A percentile compares a stretch with the other conserved stretches of the same genome.
Evolutionary conservation across 352 stramenopile genomes (phyloP).

Genomic region (Phytophthora macrochlamydospora): DNA sequence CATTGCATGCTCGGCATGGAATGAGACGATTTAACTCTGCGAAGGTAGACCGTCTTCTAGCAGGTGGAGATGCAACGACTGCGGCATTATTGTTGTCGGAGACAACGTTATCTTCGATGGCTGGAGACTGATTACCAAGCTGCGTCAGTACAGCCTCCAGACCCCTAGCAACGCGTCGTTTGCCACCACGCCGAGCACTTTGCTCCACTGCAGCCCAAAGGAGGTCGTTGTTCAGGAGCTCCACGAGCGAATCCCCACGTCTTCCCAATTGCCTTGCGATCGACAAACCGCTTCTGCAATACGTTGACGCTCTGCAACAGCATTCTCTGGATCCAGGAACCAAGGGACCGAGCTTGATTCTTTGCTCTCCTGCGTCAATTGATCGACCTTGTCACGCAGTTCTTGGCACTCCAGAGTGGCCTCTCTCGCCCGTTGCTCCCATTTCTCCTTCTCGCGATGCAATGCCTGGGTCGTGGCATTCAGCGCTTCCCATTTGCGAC

Average conservation of each 20-base stretch:
- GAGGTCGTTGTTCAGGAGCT: constrained; percentile 71
- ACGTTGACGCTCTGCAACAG: constrained; percentile 51
- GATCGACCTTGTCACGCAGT: constrained; percentile 51
- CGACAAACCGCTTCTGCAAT: constrained; percentile 61
- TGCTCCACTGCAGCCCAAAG: constrained; percentile 62
- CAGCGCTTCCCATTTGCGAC: constrained; percentile 4
- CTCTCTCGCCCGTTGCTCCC: constrained; percentile 60
- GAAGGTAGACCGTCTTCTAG: constrained; percentile 16
- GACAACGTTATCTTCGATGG: constrained; percentile 11
- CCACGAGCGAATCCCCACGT: constrained; percentile 58
- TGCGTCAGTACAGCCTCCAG: constrained; percentile 53
- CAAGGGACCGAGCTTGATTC: constrained; percentile 36
- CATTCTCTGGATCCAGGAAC: constrained; percentile 49
- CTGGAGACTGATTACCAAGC: constrained; percentile 28
- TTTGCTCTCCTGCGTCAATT: constrained; percentile 49
- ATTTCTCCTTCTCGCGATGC: constrained; percentile 70
- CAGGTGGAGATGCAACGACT: background rate
- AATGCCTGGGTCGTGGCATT: constrained; percentile 25
- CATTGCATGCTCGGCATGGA: constrained; percentile 55
- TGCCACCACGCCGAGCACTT: constrained; percentile 45
- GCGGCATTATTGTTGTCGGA: constrained; percentile 9
- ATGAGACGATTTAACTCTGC: constrained; percentile 43
- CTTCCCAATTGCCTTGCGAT: constrained; percentile 58
- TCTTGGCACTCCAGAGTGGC: constrained; percentile 50
- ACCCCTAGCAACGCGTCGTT: constrained; percentile 41